Percentiles rank a stretch among this genome's conserved stretches.
These are phyloP conservation scores for Sordariomycetes sp. DNA, from an alignment of 2,329 filamentous ascomycete genomes.

Conservation along the genomic window DNA sequence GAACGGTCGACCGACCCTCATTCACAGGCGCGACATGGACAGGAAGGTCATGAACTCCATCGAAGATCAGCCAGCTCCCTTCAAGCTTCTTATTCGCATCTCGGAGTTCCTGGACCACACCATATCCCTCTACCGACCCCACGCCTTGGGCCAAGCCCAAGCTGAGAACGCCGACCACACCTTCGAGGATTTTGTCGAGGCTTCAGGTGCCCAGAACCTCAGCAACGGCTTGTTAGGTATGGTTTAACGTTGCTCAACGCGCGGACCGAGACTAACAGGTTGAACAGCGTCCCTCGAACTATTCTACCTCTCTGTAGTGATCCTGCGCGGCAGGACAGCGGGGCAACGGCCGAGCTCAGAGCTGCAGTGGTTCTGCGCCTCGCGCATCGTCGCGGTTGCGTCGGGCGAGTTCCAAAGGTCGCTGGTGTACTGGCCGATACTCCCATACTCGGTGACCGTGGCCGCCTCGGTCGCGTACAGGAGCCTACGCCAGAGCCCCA, in stretches of 20 bases:
- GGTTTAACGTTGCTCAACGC: background rate
- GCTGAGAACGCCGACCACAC: slow-evolving; percentile 5
- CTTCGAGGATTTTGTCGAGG: slow-evolving; percentile 9
- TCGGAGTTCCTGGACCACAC: slow-evolving; percentile 11
- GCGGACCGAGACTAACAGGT: background rate
- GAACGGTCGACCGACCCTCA: slow-evolving; percentile 13
- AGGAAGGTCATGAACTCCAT: slow-evolving; percentile 10
- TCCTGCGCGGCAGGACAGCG: slow-evolving; percentile 9
- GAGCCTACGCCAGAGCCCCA: slow-evolving; percentile 11
- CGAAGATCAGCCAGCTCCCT: slow-evolving; percentile 10
- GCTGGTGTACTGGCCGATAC: slow-evolving; percentile 12
- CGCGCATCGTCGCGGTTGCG: slow-evolving; percentile 10
- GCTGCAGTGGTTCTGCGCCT: slow-evolving; percentile 11
- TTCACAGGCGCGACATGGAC: slow-evolving; percentile 13
- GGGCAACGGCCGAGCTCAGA: slow-evolving; percentile 7
- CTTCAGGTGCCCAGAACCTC: slow-evolving; percentile 7
- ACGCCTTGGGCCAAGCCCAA: slow-evolving; percentile 5
- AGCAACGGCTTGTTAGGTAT: slow-evolving; percentile 9
- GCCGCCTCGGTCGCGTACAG: slow-evolving; percentile 13
- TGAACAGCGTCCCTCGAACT: slow-evolving; percentile 10
- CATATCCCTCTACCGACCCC: slow-evolving; percentile 12
- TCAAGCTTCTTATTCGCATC: slow-evolving; percentile 12
- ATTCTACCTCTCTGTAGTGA: slow-evolving; percentile 12
- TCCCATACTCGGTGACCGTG: slow-evolving; percentile 13
- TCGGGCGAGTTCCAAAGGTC: slow-evolving; percentile 10